These are phyloP conservation scores for Penicillium digitatum DNA, from an alignment of 2,329 filamentous ascomycete genomes.

Conservation along the genomic window DNA sequence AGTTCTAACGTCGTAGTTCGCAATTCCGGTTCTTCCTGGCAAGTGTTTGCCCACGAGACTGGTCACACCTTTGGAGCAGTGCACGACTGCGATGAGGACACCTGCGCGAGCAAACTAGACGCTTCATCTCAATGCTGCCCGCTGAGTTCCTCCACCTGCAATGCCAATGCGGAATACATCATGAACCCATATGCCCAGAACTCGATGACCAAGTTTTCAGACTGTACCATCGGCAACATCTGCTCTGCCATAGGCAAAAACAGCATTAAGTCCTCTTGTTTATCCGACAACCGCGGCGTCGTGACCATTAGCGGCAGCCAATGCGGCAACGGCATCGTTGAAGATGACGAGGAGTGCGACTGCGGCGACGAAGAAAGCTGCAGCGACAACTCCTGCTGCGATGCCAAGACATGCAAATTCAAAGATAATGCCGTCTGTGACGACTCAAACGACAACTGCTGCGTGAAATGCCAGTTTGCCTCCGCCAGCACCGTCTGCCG, in stretches of 20 bases:
- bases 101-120: slow-evolving; percentile 63
- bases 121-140: slow-evolving; percentile 74
- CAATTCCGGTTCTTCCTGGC: slow-evolving; percentile 81
- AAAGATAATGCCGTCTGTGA: slow-evolving; percentile 70
- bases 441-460: slow-evolving; percentile 49
- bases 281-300: slow-evolving; percentile 81
- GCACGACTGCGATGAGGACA: slow-evolving; percentile 74
- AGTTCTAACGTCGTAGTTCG: slow-evolving; percentile 86
- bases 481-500: slow-evolving; percentile 71
- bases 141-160: slow-evolving; percentile 61
- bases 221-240: slow-evolving; percentile 88
- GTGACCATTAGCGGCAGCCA: slow-evolving; percentile 75
- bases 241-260: slow-evolving; percentile 78
- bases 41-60: slow-evolving; percentile 90
- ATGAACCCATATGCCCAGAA: slow-evolving; percentile 88
- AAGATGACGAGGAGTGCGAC: slow-evolving; percentile 90
- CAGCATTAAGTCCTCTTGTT: slow-evolving; percentile 70
- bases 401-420: slow-evolving; percentile 83
- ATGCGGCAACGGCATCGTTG: slow-evolving; percentile 96
- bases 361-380: slow-evolving; percentile 77
- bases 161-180: slow-evolving; percentile 75
- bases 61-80: slow-evolving; percentile 95
- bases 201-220: slow-evolving; percentile 74
- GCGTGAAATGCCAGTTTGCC: slow-evolving; percentile 43
- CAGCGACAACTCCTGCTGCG: slow-evolving; percentile 72